Conservation (phyloP, 108 stramenopile genomes). For the Asterionellopsis glacialis region DNA sequence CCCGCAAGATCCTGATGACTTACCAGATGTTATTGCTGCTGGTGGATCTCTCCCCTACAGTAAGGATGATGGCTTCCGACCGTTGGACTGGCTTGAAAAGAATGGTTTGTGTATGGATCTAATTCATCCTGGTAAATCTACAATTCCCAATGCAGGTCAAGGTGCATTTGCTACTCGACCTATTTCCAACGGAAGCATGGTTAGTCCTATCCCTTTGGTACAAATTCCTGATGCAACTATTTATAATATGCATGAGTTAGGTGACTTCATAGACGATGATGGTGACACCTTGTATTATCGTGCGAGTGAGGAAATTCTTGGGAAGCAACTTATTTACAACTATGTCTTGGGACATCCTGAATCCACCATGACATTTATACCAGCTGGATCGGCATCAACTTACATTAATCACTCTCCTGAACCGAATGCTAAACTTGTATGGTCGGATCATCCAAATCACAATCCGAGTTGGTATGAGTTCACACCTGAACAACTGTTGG, state of each 20-base stretch:
- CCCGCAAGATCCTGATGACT: slow-evolving; percentile 49
- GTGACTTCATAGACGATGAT: slow-evolving; percentile 20
- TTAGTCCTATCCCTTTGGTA: slow-evolving; percentile 70
- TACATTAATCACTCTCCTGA: slow-evolving; percentile 76
- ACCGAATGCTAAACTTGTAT: slow-evolving; percentile 71
- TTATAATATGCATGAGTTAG: slow-evolving; percentile 48
- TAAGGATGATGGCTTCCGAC: slow-evolving; percentile 27
- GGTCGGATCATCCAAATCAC: slow-evolving; percentile 58
- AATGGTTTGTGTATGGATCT: slow-evolving; percentile 80
- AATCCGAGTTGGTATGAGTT: slow-evolving; percentile 31
- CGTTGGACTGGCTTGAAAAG: slow-evolving; percentile 55
- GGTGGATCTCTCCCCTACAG: slow-evolving; percentile 49
- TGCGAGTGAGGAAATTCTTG: slow-evolving; percentile 6
- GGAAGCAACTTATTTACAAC: slow-evolving; percentile 44
- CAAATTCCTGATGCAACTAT: slow-evolving; percentile 49
- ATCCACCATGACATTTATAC: slow-evolving; percentile 34
- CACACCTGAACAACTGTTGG: slow-evolving; percentile 36
- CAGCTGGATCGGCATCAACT: slow-evolving; percentile 46
- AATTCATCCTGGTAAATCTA: slow-evolving; percentile 60
- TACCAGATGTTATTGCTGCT: slow-evolving; percentile 39
- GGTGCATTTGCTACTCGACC: slow-evolving; percentile 75
- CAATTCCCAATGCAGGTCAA: slow-evolving; percentile 72
- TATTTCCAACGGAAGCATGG: slow-evolving; percentile 49
- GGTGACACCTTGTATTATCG: slow-evolving; percentile 41
- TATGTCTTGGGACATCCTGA: slow-evolving; percentile 44